Base-by-base conservation (phyloP, 1,284 basidiomycete genomes). In the Golubevia sp. region DNA sequence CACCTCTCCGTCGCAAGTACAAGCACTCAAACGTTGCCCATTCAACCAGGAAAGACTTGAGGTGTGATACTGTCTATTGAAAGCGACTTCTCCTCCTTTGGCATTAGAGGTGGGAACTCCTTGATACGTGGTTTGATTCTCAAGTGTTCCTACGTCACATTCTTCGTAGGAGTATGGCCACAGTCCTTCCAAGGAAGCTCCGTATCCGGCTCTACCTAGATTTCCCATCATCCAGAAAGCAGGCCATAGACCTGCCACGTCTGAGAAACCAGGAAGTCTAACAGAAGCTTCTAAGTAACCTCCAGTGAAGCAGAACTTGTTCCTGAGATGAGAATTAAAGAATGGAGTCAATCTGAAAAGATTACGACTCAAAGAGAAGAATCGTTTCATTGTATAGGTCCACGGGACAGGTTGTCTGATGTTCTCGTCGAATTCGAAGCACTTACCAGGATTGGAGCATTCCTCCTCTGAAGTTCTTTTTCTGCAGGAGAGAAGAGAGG, bases 241-340 rank as follows among this genome's bases (percentile, higher is more conserved):
- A 13, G 79, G 79, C 79, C 79, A 82, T 6, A 77, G 63, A 56
- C 79, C 79, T 1, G 68, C 63, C 11, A 79, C 66, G n/a, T 64
- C 55, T 30, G 56, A 60, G 49, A 56, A 63, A 20, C 80, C 77
- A 0, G 80, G 79, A 15, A 82, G 55, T 49, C 75, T 71, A 7
- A 82, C 70, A n/a, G 59, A 58, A 58, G 76, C 72, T 52, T 82
- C 77, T 44, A 82, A 67, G 70, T 82, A 83, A 2, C 79, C 80
- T 23, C 80, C 80, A 38, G 81, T 79, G 68, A 82, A 82, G 66
- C 80, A 83, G 34, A 82, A 75, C 64, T 83, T 83, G 71, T 83
- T 83, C 80, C n/a, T n/a, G n/a, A n/a, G n/a, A n/a, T n/a, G n/a
- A n/a, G n/a, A n/a, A n/a, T n/a, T n/a, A n/a, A n/a, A n/a, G n/a